phyloP scores from a whole-genome alignment of 2,329 filamentous ascomycete genomes.

The Sordariomycetes sp. region DNA sequence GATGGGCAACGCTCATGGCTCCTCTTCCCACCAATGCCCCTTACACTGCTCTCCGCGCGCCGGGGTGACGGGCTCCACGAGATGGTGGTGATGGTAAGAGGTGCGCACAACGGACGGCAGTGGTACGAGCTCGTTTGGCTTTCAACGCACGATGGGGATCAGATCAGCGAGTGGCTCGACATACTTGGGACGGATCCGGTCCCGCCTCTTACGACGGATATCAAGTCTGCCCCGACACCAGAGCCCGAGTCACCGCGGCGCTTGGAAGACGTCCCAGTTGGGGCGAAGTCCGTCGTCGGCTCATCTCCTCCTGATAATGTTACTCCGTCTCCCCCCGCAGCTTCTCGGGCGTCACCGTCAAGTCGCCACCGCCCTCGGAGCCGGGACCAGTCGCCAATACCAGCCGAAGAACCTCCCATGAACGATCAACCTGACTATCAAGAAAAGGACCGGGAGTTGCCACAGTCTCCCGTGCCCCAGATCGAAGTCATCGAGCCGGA shows the following conservation, averaged over 20 bases:
- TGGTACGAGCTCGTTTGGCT: slow-evolving; percentile 85
- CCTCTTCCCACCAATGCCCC: slow-evolving; percentile 79
- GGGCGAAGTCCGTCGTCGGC: slow-evolving; percentile 10
- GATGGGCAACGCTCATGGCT: slow-evolving; percentile 64
- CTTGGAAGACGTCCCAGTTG: slow-evolving; percentile 18
- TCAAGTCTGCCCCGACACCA: slow-evolving; percentile 14
- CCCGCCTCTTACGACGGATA: slow-evolving; percentile 29
- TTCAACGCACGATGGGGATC: slow-evolving; percentile 62
- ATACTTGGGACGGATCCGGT: slow-evolving; percentile 52
- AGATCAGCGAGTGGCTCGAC: slow-evolving; percentile 76
- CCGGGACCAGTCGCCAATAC: not conserved
- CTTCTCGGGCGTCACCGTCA: slow-evolving; percentile 16
- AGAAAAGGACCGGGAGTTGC: not conserved
- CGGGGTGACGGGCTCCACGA: slow-evolving; percentile 60
- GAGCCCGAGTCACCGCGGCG: slow-evolving; percentile 8
- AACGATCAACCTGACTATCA: not conserved
- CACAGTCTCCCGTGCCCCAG: not conserved
- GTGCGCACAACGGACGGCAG: slow-evolving; percentile 49
- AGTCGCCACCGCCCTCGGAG: slow-evolving; percentile 20
- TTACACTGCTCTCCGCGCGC: slow-evolving; percentile 66
- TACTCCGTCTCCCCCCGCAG: slow-evolving; percentile 9
- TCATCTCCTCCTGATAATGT: not conserved
- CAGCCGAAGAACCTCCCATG: not conserved
- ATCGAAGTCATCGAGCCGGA: not conserved
- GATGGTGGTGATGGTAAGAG: slow-evolving; percentile 80